Conservation (phyloP, 345 rosid genomes). For the Excoecaria agallocha region DNA sequence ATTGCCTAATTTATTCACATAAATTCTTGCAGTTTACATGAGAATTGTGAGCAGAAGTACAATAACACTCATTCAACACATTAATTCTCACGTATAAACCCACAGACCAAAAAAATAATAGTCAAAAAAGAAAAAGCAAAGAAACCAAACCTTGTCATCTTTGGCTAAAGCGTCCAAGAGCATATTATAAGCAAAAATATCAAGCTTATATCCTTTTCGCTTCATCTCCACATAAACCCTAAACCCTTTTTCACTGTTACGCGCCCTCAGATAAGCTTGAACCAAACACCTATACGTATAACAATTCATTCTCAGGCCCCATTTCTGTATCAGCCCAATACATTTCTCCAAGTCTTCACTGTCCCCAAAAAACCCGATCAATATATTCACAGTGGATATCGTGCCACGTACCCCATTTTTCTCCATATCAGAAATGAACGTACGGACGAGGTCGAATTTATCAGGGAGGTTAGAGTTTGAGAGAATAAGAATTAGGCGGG, state of each 20-base stretch:
- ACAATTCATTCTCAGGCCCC: slow-evolving; percentile 75
- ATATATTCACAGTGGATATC: slow-evolving; percentile 72
- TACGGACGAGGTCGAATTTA: slow-evolving; percentile 45
- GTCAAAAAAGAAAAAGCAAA: not conserved
- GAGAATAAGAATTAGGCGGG: slow-evolving; percentile 66
- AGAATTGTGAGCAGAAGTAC: not conserved
- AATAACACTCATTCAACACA: not conserved
- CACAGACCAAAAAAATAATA: not conserved
- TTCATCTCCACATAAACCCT: slow-evolving; percentile 63
- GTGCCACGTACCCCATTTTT: slow-evolving; percentile 47
- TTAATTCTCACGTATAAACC: not conserved
- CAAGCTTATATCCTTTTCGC: slow-evolving; percentile 65
- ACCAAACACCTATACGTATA: slow-evolving; percentile 79
- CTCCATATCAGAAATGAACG: slow-evolving; percentile 58
- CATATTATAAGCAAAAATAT: slow-evolving; percentile 83
- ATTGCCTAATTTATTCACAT: not conserved
- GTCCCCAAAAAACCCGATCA: slow-evolving; percentile 63
- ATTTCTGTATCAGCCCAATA: slow-evolving; percentile 51
- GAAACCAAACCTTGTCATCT: slow-evolving; percentile 54
- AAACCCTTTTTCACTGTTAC: slow-evolving; percentile 43
- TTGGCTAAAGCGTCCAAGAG: slow-evolving; percentile 80
- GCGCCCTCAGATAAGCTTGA: slow-evolving; percentile 76
- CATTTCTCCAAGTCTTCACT: slow-evolving; percentile 57
- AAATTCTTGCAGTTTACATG: too few relatives aligned
- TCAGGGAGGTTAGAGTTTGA: slow-evolving; percentile 57